phyloP scores from a whole-genome alignment of 129 eudicot species.

The Tagetes patula region DNA sequence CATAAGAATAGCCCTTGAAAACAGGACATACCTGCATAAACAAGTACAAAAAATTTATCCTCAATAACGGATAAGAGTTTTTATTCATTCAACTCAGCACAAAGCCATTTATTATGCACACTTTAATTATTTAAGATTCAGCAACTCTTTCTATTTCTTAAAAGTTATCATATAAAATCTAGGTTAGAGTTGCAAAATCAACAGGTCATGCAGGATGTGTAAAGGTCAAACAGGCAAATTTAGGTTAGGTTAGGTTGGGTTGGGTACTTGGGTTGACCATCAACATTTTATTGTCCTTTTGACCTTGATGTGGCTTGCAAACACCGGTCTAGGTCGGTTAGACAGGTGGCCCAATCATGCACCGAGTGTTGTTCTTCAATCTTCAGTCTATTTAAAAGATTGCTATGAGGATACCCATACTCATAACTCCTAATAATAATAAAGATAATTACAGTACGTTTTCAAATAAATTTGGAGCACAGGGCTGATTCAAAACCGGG shows the following conservation, averaged over 20 bases:
- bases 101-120: slow-evolving; percentile 3
- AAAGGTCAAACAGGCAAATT: background rate
- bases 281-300: background rate
- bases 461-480: too few species aligned
- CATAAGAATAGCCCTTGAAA: slow-evolving; percentile 84
- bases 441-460: too few species aligned
- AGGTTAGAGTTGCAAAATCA: background rate
- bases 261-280: background rate
- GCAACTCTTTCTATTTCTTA: background rate
- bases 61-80: background rate
- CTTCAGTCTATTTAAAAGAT: too few species aligned
- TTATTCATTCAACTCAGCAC: slow-evolving; percentile 2
- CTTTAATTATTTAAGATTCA: background rate
- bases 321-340: too few species aligned
- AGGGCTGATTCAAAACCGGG: too few species aligned
- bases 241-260: background rate
- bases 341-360: background rate
- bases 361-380: background rate
- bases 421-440: too few species aligned
- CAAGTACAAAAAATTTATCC: slow-evolving; percentile 11
- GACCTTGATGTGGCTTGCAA: too few species aligned
- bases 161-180: background rate
- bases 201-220: too few species aligned
- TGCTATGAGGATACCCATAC: too few species aligned
- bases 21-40: slow-evolving; percentile 82